A percentile compares a stretch with the other conserved stretches of the same genome.
phyloP scores from a whole-genome alignment of 768 basidiomycete genomes.

The Hygrophorus russula region DNA sequence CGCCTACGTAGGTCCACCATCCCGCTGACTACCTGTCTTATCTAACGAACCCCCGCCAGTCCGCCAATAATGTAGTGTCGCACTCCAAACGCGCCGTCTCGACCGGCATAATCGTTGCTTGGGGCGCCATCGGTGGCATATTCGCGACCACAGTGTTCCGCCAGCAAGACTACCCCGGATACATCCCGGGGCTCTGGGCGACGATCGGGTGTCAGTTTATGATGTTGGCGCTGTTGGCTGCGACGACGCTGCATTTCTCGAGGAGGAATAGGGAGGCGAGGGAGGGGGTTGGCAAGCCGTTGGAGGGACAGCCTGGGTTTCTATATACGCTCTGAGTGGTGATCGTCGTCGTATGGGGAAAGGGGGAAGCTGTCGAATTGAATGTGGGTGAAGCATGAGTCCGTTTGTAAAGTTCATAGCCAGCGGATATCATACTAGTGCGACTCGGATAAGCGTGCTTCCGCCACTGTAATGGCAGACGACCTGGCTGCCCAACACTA shows the following conservation, averaged over 20 bases:
- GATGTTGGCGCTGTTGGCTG: constrained; percentile 26
- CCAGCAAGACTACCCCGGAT: constrained; percentile 31
- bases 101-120: constrained; percentile 35
- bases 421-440: too few relatives aligned
- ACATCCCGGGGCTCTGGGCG: constrained; percentile 36
- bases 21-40: neutral
- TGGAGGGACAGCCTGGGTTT: constrained; percentile 26
- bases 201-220: constrained; percentile 33
- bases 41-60: constrained; percentile 15
- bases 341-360: too few relatives aligned
- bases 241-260: constrained; percentile 27
- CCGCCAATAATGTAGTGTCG: constrained; percentile 38
- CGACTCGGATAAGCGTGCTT: too few relatives aligned
- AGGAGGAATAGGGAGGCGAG: constrained; percentile 21
- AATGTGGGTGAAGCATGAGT: too few relatives aligned
- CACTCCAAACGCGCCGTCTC: constrained; percentile 39
- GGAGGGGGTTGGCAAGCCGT: constrained; percentile 13
- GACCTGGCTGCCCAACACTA: too few relatives aligned
- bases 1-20: constrained; percentile 28
- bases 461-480: too few relatives aligned
- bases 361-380: too few relatives aligned
- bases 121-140: constrained; percentile 37
- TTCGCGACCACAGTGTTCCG: constrained; percentile 37
- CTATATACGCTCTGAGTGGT: constrained; percentile 24
- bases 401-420: too few relatives aligned